Conservation (phyloP, 2,329 filamentous ascomycete genomes). For the Elsinoe australis region DNA sequence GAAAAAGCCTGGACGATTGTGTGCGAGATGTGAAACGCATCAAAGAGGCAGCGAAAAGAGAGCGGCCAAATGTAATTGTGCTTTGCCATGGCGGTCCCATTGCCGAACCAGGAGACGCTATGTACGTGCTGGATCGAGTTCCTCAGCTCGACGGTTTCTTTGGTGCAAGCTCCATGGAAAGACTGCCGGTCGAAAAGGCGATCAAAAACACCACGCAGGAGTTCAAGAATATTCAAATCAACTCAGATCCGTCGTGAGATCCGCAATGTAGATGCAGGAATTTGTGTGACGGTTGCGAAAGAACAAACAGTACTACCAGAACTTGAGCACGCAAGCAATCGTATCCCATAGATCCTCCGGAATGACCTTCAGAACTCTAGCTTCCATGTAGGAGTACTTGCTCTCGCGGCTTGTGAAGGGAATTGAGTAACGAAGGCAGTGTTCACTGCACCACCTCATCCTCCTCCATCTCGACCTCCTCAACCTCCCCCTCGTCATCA, state of each 20-base stretch:
- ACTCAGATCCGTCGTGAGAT: too few species aligned
- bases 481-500: slow-evolving; percentile 28
- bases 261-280: too few species aligned
- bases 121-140: slow-evolving; percentile 53
- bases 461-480: slow-evolving; percentile 25
- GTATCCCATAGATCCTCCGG: too few species aligned
- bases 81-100: slow-evolving; percentile 66
- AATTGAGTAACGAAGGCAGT: too few species aligned
- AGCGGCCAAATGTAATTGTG: slow-evolving; percentile 50
- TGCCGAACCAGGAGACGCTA: slow-evolving; percentile 54
- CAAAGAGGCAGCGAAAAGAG: slow-evolving; percentile 48
- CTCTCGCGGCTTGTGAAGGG: too few species aligned
- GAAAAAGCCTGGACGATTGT: slow-evolving; percentile 57
- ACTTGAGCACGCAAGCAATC: too few species aligned
- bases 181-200: slow-evolving; percentile 59
- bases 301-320: too few species aligned
- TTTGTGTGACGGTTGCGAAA: too few species aligned
- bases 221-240: too few species aligned
- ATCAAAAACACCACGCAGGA: slow-evolving; percentile 51
- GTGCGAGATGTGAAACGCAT: slow-evolving; percentile 56
- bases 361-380: too few species aligned
- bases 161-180: slow-evolving; percentile 62
- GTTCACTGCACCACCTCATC: slow-evolving; percentile 11
- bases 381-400: too few species aligned
- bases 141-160: slow-evolving; percentile 64